phyloP scores from a whole-genome alignment of 2,329 filamentous ascomycete genomes.

The Cytospora piceae region DNA sequence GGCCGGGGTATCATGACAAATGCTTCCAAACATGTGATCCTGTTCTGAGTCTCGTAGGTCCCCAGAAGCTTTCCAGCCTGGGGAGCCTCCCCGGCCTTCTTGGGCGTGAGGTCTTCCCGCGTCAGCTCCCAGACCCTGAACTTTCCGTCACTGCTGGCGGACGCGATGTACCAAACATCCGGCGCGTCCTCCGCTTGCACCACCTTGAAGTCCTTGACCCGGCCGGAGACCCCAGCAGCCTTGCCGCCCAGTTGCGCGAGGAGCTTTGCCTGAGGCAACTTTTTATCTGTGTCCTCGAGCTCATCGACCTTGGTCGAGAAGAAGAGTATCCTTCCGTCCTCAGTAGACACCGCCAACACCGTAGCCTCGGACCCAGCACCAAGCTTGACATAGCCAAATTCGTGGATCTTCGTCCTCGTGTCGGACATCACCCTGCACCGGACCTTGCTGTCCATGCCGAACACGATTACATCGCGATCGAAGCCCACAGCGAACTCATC shows the following conservation, averaged over 20 bases:
- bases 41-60: constrained; percentile 80
- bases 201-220: constrained; percentile 88
- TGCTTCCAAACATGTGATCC: constrained; percentile 85
- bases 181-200: constrained; percentile 49
- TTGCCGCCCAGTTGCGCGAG: constrained; percentile 81
- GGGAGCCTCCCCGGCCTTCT: constrained; percentile 35
- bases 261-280: constrained; percentile 63
- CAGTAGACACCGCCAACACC: constrained; percentile 78
- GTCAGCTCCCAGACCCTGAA: constrained; percentile 76
- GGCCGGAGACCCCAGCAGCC: constrained; percentile 64
- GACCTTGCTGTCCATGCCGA: constrained; percentile 84
- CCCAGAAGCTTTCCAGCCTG: constrained; percentile 69
- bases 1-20: constrained; percentile 80
- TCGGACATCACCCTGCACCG: constrained; percentile 72
- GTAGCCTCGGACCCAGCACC: constrained; percentile 52
- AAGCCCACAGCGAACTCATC: constrained; percentile 91
- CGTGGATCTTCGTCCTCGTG: constrained; percentile 78
- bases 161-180: constrained; percentile 62
- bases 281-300: constrained; percentile 37
- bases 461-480: constrained; percentile 82
- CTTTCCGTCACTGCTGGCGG: constrained; percentile 83
- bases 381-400: constrained; percentile 71
- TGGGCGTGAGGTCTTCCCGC: constrained; percentile 44
- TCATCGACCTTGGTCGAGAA: constrained; percentile 68
- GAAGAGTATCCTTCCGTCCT: constrained; percentile 86